phyloP scores from a whole-genome alignment of 2,329 filamentous ascomycete species.

The Dendryphion nanum region DNA sequence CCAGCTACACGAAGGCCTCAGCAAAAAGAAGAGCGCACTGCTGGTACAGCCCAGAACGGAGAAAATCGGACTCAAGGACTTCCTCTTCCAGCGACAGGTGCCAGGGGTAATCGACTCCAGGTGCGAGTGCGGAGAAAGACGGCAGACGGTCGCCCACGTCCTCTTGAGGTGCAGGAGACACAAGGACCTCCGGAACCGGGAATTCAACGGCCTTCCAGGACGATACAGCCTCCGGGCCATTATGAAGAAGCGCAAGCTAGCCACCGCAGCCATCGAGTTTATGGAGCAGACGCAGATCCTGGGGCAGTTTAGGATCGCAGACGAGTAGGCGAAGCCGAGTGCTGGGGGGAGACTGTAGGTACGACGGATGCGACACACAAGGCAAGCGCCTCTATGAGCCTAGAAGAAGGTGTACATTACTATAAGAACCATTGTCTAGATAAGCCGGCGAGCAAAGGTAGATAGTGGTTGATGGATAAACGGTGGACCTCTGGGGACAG shows the following conservation, averaged over 20 bases:
- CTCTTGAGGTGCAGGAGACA: slow-evolving; percentile 10
- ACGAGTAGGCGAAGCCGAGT: no score
- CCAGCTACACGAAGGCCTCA: slow-evolving; percentile 13
- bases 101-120: slow-evolving; percentile 8
- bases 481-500: no score
- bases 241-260: slow-evolving; percentile 11
- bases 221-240: slow-evolving; percentile 13
- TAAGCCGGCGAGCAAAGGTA: no score
- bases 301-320: no score
- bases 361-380: no score
- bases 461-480: no score
- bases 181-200: slow-evolving; percentile 13
- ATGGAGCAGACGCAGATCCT: slow-evolving; percentile 20
- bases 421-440: no score
- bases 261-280: slow-evolving; percentile 7
- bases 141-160: slow-evolving; percentile 15
- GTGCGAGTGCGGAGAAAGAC: slow-evolving; percentile 13
- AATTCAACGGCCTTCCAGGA: slow-evolving; percentile 13
- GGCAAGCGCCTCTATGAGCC: no score
- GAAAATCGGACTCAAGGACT: slow-evolving; percentile 16
- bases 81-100: slow-evolving; percentile 13
- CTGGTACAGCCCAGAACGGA: slow-evolving; percentile 13
- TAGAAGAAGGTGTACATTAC: no score
- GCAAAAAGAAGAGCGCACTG: slow-evolving; percentile 11
- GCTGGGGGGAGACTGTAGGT: no score